Evolutionary conservation across 441 rosid genomes (phyloP), one percentile per base, ranked within the genome.

Genomic region (Pelargonium citronellum): DNA sequence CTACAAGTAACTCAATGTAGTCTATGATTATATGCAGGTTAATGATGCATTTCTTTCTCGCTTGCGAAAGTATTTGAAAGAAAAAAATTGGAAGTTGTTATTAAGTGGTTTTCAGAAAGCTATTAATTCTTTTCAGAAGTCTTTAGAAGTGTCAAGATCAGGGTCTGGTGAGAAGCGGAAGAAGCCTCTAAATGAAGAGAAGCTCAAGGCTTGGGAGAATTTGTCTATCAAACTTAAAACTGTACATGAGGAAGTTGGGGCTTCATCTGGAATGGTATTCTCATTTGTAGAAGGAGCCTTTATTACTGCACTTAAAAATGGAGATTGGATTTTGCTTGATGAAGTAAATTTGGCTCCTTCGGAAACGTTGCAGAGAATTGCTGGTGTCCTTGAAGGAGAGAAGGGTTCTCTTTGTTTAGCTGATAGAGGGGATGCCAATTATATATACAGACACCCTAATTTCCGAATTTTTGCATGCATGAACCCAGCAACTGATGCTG

Each of bases 401-500:
- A 81, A 77, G 71, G 95, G 97, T 69, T 92, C 98, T 34, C 88
- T 95, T 69, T 92, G 97, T 86, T 84, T 95, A 72, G 93, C 99
- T 73, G 99, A 95, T 85, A 88, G 96, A 74, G 99, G 98, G 76
- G 99, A 95, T 85, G 82, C 78, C 66, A 79, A 78, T 79, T 81
- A 84, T 77, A 79, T 95, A 73, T 82, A 80, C 66, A 85, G 98
- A 81, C 90, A 92, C 84, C 81, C 85, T 70, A 79, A 81, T 79
- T 92, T 95, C 67, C 96, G 96, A 41, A 76, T 92, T 75, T 95
- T 92, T 89, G 90, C 96, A 20, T 92, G 99, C 72, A 95, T 95
- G 99, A 95, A 95, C 84, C 99, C 99, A 27, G 98, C 98, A 79
- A 95, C 96, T 66, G 99, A 95, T 87, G 97, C 97, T 75, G 98